Conservation (phyloP, 2,329 filamentous ascomycete species). For the Teratosphaeria epicoccoides region DNA sequence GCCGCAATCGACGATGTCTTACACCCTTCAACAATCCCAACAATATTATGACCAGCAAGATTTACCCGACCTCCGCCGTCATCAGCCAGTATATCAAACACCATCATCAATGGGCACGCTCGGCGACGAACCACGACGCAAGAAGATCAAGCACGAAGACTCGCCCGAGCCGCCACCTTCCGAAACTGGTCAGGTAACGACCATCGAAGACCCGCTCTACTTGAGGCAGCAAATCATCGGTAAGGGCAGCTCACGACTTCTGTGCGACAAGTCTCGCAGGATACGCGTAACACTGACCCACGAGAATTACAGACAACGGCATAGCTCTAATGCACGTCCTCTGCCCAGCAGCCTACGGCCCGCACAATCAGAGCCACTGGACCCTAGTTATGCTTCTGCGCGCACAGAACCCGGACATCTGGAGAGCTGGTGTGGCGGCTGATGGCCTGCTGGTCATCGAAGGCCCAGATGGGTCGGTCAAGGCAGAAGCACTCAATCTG, state of each 20-base stretch:
- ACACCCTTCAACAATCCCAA: neutral
- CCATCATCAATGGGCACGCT: neutral
- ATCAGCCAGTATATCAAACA: neutral
- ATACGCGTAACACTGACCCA: neutral
- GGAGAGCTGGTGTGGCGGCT: neutral
- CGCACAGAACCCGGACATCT: neutral
- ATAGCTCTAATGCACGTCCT: neutral
- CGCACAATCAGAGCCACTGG: neutral
- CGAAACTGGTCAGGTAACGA: neutral
- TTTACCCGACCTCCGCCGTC: neutral
- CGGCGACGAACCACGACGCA: neutral
- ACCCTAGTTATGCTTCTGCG: neutral
- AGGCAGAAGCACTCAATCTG: neutral
- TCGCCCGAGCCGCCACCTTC: neutral
- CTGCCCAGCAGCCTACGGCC: neutral
- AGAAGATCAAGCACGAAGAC: neutral
- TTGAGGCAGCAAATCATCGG: constrained; percentile 2
- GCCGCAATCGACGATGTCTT: neutral
- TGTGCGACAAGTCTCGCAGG: neutral
- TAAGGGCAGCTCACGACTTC: neutral
- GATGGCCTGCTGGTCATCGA: neutral
- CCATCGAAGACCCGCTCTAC: constrained; percentile 3
- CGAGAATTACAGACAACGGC: neutral
- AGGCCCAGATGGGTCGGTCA: neutral
- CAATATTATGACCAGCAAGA: neutral